Evolutionary conservation across 306 rosid species (phyloP).

Genomic region (Prunus armeniaca): DNA sequence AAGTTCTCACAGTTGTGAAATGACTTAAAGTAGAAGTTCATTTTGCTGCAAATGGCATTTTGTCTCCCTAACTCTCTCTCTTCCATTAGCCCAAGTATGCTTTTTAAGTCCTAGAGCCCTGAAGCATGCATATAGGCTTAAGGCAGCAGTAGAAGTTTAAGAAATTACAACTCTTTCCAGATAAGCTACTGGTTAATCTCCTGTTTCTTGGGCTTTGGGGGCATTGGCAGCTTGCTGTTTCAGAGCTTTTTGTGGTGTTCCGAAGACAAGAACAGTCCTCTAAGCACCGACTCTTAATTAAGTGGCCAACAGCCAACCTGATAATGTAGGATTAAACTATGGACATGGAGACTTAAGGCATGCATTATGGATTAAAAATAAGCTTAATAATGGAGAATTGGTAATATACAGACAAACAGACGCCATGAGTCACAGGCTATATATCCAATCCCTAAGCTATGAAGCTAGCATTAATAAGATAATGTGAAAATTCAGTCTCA

Average conservation of each 20-base stretch:
- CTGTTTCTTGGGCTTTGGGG: constrained; percentile 10
- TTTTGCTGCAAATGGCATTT: constrained; percentile 27
- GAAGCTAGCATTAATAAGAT: constrained; percentile 19
- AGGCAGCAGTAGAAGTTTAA: background rate
- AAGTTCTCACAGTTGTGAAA: constrained; percentile 33
- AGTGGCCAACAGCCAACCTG: constrained; percentile 89
- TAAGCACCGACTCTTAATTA: constrained; percentile 35
- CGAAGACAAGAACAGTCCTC: constrained; percentile 31
- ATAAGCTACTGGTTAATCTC: background rate
- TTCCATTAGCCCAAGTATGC: constrained; percentile 1
- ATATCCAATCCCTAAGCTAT: constrained; percentile 31
- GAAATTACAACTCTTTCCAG: background rate
- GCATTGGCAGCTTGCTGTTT: constrained; percentile 29
- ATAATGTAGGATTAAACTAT: constrained; percentile 41
- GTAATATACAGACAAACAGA: constrained; percentile 52
- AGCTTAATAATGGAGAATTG: constrained; percentile 40
- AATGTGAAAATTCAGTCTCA: background rate
- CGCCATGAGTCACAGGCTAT: constrained; percentile 65
- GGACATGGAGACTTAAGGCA: constrained; percentile 21
- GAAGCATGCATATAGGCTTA: background rate
- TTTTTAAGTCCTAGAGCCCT: constrained; percentile 6
- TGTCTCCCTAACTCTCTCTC: constrained; percentile 43
- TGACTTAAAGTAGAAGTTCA: constrained; percentile 57
- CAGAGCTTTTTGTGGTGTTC: constrained; percentile 16
- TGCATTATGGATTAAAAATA: constrained; percentile 33